Base-by-base conservation (phyloP, 352 stramenopile genomes). In the Phytophthora hybrid region DNA sequence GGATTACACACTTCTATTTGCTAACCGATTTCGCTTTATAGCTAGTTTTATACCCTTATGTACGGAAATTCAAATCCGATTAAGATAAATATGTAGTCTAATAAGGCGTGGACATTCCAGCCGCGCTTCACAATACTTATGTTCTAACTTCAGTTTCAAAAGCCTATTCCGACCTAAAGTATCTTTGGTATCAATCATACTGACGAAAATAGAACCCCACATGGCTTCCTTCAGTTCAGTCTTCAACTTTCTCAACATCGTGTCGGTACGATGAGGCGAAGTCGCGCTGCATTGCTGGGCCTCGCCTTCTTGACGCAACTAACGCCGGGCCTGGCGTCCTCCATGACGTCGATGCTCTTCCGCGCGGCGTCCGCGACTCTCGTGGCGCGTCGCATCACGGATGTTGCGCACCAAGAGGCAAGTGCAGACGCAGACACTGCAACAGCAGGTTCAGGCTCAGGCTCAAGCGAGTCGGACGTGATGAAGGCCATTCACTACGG, bases 401-500 rank as follows among this genome's bases (percentile, higher is more conserved):
- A 71, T 18, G 52, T 60, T 8, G 32, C 21, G 26, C 39, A 60
- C 10, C 44, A 63, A 37, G 54, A 49, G 4, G 21, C 59, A 14
- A 63, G 34, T 60, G n/a, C 16, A 47, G 16, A 32, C 16, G 11
- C 31, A 14, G 46, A 44, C 39, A 32, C 46, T 47, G 41, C 39
- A 14, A 21, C 19, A 7, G 23, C 44, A 34, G 59, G 21, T 31
- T 63, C 34, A 58, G 56, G 16, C 32, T 18, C 47, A 32, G 57
- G 7, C 46, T 14, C 51, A 13, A n/a, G 46, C 34, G 10, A 37
- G 49, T 62, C 72, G 18, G 65, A 74, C 23, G 41, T 73, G 8
- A 69, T 64, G 23, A 74, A 83, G 41, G 32, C 77, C n/a, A 69
- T 83, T n/a, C 85, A 87, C 31, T 91, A 81, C 56, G 19, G 52